Percentiles rank a stretch among this genome's conserved stretches.
Conservation (phyloP, 2,329 filamentous ascomycete genomes). For the Acephala macrosclerotiorum region DNA sequence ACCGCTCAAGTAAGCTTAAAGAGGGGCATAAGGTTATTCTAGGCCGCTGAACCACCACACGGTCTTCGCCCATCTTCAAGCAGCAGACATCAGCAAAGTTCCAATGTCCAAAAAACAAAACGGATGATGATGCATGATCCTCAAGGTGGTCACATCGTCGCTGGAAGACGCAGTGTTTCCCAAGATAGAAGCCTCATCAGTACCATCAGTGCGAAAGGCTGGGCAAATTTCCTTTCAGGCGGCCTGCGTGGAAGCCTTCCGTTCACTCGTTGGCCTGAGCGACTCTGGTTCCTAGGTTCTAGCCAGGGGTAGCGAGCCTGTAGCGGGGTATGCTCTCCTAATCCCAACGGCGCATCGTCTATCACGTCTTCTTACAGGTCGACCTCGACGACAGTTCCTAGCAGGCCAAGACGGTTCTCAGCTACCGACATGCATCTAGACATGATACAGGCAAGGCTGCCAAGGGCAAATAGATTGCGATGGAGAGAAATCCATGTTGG, state of each 20-base stretch:
- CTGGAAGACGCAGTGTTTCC: neutral
- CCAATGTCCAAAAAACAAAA: neutral
- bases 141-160: neutral
- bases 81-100: neutral
- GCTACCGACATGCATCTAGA: conserved; percentile 6
- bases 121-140: neutral
- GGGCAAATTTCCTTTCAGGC: conserved; percentile 1
- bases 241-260: neutral
- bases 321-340: neutral
- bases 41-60: neutral
- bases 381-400: neutral
- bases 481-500: conserved; percentile 7
- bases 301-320: conserved; percentile 3
- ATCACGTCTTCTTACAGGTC: conserved; percentile 8
- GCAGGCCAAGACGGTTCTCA: neutral
- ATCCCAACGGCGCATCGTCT: conserved; percentile 7
- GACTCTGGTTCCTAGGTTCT: conserved; percentile 16
- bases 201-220: neutral
- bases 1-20: neutral
- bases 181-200: neutral
- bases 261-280: conserved; percentile 1
- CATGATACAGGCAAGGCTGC: neutral
- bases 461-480: conserved; percentile 15
- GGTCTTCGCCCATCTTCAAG: neutral
- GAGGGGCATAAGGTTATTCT: neutral